These are phyloP conservation scores for Aspergillus cristatus DNA, from an alignment of 495 filamentous ascomycete species.

Conservation along the genomic window DNA sequence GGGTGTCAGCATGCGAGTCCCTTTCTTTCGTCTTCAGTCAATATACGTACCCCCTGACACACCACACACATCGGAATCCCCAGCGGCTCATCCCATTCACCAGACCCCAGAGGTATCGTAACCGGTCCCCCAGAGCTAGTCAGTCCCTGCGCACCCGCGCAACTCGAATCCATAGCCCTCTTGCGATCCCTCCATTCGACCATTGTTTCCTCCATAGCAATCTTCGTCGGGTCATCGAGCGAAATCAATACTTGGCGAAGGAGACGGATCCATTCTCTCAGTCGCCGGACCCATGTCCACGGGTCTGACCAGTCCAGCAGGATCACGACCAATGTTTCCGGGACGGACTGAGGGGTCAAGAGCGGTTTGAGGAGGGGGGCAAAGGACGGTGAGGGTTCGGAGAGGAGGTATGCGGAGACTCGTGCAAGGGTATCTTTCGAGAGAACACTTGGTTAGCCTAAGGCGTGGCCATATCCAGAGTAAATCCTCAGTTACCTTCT, in stretches of 20 bases:
- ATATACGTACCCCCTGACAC: constrained; percentile 70
- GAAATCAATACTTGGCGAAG: constrained; percentile 65
- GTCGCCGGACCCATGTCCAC: constrained; percentile 82
- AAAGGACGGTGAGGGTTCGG: constrained; percentile 72
- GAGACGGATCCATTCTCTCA: constrained; percentile 80
- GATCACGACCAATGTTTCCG: constrained; percentile 79
- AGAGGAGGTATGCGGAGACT: constrained; percentile 82
- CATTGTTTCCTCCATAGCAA: constrained; percentile 79
- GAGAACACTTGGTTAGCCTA: constrained; percentile 1
- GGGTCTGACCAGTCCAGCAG: constrained; percentile 88
- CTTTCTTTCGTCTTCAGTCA: not conserved
- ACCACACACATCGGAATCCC: constrained; percentile 87
- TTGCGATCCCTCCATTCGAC: constrained; percentile 44
- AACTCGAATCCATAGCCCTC: constrained; percentile 31
- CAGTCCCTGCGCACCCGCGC: constrained; percentile 34
- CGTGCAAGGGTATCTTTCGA: constrained; percentile 75
- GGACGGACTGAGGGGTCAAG: constrained; percentile 74
- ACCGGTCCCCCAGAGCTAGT: constrained; percentile 44
- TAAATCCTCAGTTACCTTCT: constrained; percentile 52
- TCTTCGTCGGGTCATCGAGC: constrained; percentile 67
- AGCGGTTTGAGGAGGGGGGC: constrained; percentile 76
- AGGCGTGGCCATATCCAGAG: not conserved
- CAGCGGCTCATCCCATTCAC: constrained; percentile 89
- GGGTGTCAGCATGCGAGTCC: constrained; percentile 15
- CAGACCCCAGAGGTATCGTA: constrained; percentile 71